These are phyloP conservation scores for Rhodotorula sp. DNA, from an alignment of 1,284 basidiomycete species.

Conservation along the genomic window DNA sequence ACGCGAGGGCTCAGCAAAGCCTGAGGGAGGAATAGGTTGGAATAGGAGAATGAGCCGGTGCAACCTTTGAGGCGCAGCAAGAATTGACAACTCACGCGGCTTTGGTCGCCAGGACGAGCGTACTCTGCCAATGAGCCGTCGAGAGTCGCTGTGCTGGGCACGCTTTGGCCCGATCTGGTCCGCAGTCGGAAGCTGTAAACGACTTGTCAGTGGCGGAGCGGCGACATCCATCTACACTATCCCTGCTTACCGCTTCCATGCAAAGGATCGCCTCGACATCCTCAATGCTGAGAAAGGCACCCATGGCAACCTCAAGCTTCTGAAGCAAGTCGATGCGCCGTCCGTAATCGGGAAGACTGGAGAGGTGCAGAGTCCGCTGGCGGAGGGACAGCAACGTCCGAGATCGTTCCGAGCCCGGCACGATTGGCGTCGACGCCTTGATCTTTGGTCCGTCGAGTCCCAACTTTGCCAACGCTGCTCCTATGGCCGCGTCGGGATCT, in stretches of 20 bases:
- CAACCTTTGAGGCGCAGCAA: too few relatives aligned
- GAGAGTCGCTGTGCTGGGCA: too few relatives aligned
- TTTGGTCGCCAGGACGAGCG: too few relatives aligned
- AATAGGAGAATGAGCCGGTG: background rate
- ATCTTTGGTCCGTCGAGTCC: too few relatives aligned
- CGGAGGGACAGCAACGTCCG: conserved; percentile 15
- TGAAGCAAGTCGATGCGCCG: conserved; percentile 36
- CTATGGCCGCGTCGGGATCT: background rate
- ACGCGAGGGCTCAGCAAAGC: background rate
- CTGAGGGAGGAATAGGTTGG: background rate
- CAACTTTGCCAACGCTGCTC: background rate
- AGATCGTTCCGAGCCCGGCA: background rate
- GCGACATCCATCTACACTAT: too few relatives aligned
- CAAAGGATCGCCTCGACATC: conserved; percentile 36
- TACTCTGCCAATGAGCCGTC: too few relatives aligned
- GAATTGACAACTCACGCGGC: too few relatives aligned
- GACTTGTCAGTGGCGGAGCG: too few relatives aligned
- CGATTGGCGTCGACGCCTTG: background rate
- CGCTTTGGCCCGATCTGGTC: too few relatives aligned
- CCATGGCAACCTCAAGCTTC: conserved; percentile 36
- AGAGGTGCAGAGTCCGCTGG: conserved; percentile 28
- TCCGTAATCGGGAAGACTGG: conserved; percentile 26
- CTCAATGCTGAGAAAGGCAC: conserved; percentile 27
- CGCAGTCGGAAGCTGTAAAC: too few relatives aligned
- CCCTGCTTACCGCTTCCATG: conserved; percentile 17